These are phyloP conservation scores for Termitomyces titanicus DNA, from an alignment of 768 basidiomycete species.

Conservation along the genomic window DNA sequence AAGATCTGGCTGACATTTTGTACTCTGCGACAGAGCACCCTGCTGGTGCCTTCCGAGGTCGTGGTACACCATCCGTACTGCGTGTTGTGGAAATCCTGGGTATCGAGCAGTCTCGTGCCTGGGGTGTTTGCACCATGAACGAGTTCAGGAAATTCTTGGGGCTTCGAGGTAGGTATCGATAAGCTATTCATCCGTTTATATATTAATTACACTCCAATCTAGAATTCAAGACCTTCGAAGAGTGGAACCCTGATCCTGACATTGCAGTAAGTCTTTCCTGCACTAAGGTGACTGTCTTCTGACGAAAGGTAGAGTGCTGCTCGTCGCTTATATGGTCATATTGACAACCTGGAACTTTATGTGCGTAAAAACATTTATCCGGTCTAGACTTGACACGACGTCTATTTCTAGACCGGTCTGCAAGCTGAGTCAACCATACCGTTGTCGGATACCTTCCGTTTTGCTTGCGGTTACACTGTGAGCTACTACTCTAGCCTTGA, in stretches of 20 bases:
- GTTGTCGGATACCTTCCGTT: conserved; percentile 22
- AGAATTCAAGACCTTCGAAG: conserved; percentile 46
- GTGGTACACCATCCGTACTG: conserved; percentile 42
- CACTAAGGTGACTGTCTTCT: neutral
- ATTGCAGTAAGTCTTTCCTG: conserved; percentile 33
- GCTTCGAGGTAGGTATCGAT: conserved; percentile 33
- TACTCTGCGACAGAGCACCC: conserved; percentile 41
- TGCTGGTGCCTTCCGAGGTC: conserved; percentile 46
- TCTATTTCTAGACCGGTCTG: conserved; percentile 19
- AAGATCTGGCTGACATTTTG: conserved; percentile 44
- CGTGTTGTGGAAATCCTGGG: conserved; percentile 53
- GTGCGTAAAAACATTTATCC: conserved; percentile 13
- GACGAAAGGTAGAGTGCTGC: conserved; percentile 16
- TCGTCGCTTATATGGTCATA: conserved; percentile 27
- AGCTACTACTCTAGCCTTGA: neutral
- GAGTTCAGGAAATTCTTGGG: conserved; percentile 51
- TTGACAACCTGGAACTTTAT: conserved; percentile 33
- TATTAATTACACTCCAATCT: neutral
- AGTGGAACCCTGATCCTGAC: conserved; percentile 49
- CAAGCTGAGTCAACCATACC: conserved; percentile 32
- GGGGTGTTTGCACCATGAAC: conserved; percentile 57
- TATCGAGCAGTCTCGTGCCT: conserved; percentile 48
- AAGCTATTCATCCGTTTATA: neutral
- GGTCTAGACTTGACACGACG: neutral
- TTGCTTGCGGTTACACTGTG: conserved; percentile 28